These are phyloP conservation scores for Dissoconium aciculare DNA, from an alignment of 2,329 filamentous ascomycete genomes.

Conservation along the genomic window DNA sequence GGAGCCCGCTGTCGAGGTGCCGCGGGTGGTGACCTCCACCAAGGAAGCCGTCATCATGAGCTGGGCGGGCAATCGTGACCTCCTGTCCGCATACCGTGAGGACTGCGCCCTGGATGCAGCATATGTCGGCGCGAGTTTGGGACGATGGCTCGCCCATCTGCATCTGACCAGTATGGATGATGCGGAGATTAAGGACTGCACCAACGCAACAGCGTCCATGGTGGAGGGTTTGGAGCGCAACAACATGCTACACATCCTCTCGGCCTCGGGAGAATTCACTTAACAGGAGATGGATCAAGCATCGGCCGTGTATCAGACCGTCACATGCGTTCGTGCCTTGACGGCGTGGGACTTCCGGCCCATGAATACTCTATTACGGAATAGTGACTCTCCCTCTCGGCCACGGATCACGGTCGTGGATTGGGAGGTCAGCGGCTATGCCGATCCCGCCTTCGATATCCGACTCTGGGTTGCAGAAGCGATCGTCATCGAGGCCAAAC, in stretches of 20 bases:
- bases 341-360: conserved; percentile 2
- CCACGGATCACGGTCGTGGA: conserved; percentile 4
- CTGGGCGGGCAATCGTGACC: conserved; percentile 4
- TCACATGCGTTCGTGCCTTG: too few relatives aligned
- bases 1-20: conserved; percentile 5
- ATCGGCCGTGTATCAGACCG: too few relatives aligned
- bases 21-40: conserved; percentile 2
- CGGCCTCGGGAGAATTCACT: too few relatives aligned
- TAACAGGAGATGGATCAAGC: too few relatives aligned
- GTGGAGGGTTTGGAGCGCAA: too few relatives aligned
- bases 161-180: too few relatives aligned
- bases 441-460: conserved; percentile 4
- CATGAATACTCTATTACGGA: conserved; percentile 1
- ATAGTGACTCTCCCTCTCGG: too few relatives aligned
- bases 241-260: too few relatives aligned
- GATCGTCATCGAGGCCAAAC: conserved; percentile 4
- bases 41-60: conserved; percentile 6
- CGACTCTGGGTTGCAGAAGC: conserved; percentile 6
- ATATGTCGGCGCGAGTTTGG: conserved; percentile 2
- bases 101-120: conserved; percentile 3
- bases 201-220: too few relatives aligned
- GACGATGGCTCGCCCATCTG: too few relatives aligned
- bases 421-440: conserved; percentile 5
- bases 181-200: too few relatives aligned
- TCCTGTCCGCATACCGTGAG: conserved; percentile 2